Evolutionary conservation across 106 monocot species (phyloP), one percentile per base, ranked within the genome.

Genomic region (Iris macrosiphon): DNA sequence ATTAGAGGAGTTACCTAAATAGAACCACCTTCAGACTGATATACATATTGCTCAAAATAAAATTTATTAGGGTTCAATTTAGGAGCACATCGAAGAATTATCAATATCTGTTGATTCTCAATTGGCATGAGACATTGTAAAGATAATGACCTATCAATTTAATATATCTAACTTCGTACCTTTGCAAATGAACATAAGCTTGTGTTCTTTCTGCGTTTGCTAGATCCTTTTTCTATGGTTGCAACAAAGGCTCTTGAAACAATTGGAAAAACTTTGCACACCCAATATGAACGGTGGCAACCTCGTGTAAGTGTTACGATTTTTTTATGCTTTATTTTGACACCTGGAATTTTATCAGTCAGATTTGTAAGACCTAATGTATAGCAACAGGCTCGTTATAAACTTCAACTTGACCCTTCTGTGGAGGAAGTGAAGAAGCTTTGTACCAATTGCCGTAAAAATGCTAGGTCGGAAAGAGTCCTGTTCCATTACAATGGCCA

Each of bases 401-500:
- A 83, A 55, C 73, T 80, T 63, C 82, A 82, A 66, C 85, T 89
- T 57, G 95, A 96, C 77, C 95, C 95, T 47, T 86, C 95, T 31
- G 79, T 96, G 24, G 95, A 96, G 51, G 95, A 96, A 76, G 85
- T 89, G 32, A 96, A 96, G 65, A 96, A 96, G 73, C 82, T 96
- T 31, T 96, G 95, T 55, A 72, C 32, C 30, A 83, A 60, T 18
- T 82, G 95, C 58, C 78, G 95, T 11, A 96, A 96, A 76, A 77
- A 74, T 82, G 89, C 95, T 60, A 89, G 72, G 65, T 76, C 82
- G 56, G 95, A 96, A 38, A 89, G 95, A 56, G 89, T 96, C 23
- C 77, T 96, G 31, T 96, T 96, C 63, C 95, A 96, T 60, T 96
- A 96, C 34, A 96, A 96, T 77, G 95, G 95, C 11, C 95, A 96